Evolutionary conservation across 768 basidiomycete genomes (phyloP).

Genomic region (Strobilomyces dryophilus): DNA sequence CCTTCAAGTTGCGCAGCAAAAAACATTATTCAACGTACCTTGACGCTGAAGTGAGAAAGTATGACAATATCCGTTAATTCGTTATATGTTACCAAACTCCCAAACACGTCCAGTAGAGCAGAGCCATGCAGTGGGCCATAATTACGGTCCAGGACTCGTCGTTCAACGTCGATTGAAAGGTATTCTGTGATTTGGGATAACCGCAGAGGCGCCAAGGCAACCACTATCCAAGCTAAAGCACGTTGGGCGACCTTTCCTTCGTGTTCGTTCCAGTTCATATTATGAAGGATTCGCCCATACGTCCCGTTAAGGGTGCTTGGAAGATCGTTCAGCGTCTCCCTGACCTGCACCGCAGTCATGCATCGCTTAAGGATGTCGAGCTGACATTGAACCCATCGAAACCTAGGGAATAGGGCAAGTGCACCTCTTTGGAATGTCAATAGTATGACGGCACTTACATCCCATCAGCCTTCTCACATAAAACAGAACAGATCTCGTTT

Average conservation of each 20-base stretch:
- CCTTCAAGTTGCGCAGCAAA: too few relatives aligned
- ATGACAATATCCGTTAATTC: slow-evolving; percentile 2
- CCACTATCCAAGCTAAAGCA: slow-evolving; percentile 12
- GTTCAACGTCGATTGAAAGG: slow-evolving; percentile 1
- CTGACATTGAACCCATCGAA: slow-evolving; percentile 16
- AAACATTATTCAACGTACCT: not conserved
- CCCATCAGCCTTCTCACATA: slow-evolving; percentile 7
- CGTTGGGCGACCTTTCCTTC: not conserved
- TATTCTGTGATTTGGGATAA: slow-evolving; percentile 8
- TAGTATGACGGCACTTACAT: slow-evolving; percentile 2
- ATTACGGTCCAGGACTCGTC: not conserved
- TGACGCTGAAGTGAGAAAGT: slow-evolving; percentile 10
- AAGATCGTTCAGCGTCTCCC: slow-evolving; percentile 3
- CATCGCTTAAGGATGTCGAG: slow-evolving; percentile 7
- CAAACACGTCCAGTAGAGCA: too few relatives aligned
- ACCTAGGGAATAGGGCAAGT: not conserved
- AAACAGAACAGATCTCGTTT: not conserved
- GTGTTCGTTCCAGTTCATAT: not conserved
- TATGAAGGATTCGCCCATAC: slow-evolving; percentile 5
- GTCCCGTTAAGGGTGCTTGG: slow-evolving; percentile 4
- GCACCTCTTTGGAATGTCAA: too few relatives aligned
- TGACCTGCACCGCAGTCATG: not conserved
- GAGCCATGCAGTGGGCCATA: too few relatives aligned
- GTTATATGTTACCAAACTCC: too few relatives aligned
- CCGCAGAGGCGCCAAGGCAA: slow-evolving; percentile 1